Evolutionary conservation across 208 protist genomes (phyloP).

Genomic region (Tritrichomonas foetus): DNA sequence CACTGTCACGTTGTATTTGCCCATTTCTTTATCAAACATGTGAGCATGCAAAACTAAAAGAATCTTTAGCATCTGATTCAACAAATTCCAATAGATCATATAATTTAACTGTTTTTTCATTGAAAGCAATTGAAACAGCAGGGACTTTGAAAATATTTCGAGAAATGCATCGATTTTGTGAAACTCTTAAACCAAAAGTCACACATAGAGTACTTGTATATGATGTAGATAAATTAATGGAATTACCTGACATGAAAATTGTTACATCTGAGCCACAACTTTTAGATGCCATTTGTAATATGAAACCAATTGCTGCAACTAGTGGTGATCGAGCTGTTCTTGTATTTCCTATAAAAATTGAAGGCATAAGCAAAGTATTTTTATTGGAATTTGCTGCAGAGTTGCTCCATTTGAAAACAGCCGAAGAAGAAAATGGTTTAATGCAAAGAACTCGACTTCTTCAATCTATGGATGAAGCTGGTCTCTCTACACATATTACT

Average conservation of each 20-base stretch:
- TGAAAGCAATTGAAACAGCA: neutral
- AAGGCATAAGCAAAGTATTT: neutral
- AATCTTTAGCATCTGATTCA: neutral
- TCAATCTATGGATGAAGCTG: neutral
- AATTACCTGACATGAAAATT: neutral
- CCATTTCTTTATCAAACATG: neutral
- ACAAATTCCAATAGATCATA: neutral
- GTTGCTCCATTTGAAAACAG: neutral
- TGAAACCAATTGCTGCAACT: neutral
- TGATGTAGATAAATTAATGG: neutral
- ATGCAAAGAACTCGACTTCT: neutral
- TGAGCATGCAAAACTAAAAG: neutral
- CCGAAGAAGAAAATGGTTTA: neutral
- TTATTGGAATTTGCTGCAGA: neutral
- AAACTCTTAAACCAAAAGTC: neutral
- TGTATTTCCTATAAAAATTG: neutral
- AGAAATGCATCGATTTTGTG: neutral
- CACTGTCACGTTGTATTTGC: neutral
- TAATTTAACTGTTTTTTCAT: conserved; percentile 17
- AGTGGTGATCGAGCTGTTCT: neutral
- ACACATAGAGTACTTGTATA: neutral
- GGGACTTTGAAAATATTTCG: neutral
- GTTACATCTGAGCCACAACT: conserved; percentile 9
- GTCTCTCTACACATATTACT: no score
- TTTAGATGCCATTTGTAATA: neutral